A percentile compares a stretch with the other conserved stretches of the same genome.
These are phyloP conservation scores for Leccinum fibrillosum DNA, from an alignment of 768 basidiomycete species.

Conservation along the genomic window DNA sequence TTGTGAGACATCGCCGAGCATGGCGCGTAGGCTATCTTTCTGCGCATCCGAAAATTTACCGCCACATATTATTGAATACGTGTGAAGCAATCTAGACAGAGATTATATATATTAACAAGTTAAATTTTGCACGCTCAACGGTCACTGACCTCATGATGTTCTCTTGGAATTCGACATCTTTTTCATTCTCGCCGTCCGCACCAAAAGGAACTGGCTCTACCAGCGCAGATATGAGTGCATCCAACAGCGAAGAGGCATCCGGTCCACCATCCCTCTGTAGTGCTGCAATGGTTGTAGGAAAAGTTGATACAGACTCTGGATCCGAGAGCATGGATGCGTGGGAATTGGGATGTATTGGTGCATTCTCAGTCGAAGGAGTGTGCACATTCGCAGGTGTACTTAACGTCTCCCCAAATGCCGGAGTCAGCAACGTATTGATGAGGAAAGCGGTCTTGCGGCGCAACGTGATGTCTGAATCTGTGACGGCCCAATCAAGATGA, in stretches of 20 bases:
- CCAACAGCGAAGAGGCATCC: slow-evolving; percentile 36
- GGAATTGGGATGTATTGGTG: slow-evolving; percentile 65
- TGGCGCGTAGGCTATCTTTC: slow-evolving; percentile 26
- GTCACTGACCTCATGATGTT: slow-evolving; percentile 49
- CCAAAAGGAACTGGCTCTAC: slow-evolving; percentile 60
- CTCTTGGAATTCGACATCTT: slow-evolving; percentile 64
- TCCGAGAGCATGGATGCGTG: slow-evolving; percentile 61
- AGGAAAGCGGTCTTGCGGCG: slow-evolving; percentile 80
- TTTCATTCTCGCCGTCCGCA: slow-evolving; percentile 60
- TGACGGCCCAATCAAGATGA: slow-evolving; percentile 1
- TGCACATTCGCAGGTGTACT: slow-evolving; percentile 14
- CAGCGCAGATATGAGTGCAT: slow-evolving; percentile 50
- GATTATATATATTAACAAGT: background rate
- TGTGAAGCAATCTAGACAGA: slow-evolving; percentile 44
- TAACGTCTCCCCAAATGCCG: slow-evolving; percentile 28
- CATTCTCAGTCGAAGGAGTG: slow-evolving; percentile 20
- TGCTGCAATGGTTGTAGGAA: slow-evolving; percentile 45
- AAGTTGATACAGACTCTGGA: slow-evolving; percentile 52
- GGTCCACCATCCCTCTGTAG: slow-evolving; percentile 36
- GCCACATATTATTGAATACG: slow-evolving; percentile 44
- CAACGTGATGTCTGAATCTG: slow-evolving; percentile 75
- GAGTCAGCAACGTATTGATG: slow-evolving; percentile 65
- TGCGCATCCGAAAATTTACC: slow-evolving; percentile 32
- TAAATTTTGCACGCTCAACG: background rate
- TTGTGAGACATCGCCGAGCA: slow-evolving; percentile 23